A percentile compares a stretch with the other conserved stretches of the same genome.
Evolutionary conservation across 2,329 filamentous ascomycete species (phyloP).

Genomic region (Ophiostoma perfectum): DNA sequence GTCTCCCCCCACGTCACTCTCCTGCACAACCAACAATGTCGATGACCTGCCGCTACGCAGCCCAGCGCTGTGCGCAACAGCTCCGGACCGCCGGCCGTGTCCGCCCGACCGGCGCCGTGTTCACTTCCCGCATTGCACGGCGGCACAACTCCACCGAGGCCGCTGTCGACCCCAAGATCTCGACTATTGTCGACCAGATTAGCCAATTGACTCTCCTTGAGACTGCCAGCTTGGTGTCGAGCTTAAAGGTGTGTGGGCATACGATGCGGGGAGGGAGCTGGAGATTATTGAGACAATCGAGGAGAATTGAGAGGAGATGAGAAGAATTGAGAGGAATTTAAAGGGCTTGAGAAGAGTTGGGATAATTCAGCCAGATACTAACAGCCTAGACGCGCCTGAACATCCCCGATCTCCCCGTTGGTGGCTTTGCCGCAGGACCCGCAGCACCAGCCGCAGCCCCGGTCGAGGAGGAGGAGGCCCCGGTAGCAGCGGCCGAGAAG

Average conservation of each 20-base stretch:
- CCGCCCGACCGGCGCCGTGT: constrained; percentile 42
- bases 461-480: constrained; percentile 75
- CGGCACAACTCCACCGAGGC: constrained; percentile 87
- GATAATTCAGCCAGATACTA: not conserved
- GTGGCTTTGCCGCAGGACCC: constrained; percentile 71
- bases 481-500: constrained; percentile 87
- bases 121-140: constrained; percentile 48
- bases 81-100: constrained; percentile 47
- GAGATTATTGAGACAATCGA: not conserved
- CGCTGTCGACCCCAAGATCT: constrained; percentile 81
- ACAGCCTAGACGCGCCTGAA: constrained; percentile 72
- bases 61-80: constrained; percentile 59
- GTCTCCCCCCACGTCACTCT: not conserved
- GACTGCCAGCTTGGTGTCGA: constrained; percentile 91
- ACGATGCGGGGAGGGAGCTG: not conserved
- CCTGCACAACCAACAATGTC: constrained; percentile 42
- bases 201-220: constrained; percentile 96
- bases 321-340: not conserved
- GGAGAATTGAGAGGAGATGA: not conserved
- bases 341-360: not conserved
- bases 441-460: constrained; percentile 55
- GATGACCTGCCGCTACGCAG: constrained; percentile 53
- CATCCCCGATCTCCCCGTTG: constrained; percentile 94
- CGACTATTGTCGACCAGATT: constrained; percentile 94
- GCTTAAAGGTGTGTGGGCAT: constrained; percentile 68